These are phyloP conservation scores for Dalbergia oliveri DNA, from an alignment of 306 rosid species.

Conservation along the genomic window DNA sequence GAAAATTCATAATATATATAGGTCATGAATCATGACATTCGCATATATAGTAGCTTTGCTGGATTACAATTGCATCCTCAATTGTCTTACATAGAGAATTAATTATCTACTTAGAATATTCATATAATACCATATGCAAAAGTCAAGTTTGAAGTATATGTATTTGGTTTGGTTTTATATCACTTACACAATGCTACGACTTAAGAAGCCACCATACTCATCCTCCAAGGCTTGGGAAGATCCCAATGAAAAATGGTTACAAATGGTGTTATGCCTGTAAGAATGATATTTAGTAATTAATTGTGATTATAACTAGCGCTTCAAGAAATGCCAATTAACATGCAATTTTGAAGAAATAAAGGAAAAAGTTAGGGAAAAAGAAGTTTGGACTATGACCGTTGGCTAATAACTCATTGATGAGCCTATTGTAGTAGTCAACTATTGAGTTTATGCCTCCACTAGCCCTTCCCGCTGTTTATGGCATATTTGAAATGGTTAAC, in stretches of 20 bases:
- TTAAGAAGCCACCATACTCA: slow-evolving; percentile 65
- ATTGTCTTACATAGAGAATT: too few relatives aligned
- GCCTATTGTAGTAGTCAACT: slow-evolving; percentile 61
- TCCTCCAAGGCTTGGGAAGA: slow-evolving; percentile 69
- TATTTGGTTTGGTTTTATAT: neutral
- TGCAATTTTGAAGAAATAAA: too few relatives aligned
- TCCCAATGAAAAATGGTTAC: slow-evolving; percentile 77
- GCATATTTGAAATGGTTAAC: neutral
- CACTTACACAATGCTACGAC: slow-evolving; percentile 56
- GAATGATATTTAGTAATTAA: neutral
- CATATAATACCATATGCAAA: too few relatives aligned
- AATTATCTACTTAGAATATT: too few relatives aligned
- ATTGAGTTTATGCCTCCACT: slow-evolving; percentile 63
- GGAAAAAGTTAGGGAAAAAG: neutral
- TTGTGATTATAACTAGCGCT: neutral
- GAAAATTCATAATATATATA: neutral
- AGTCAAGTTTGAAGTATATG: too few relatives aligned
- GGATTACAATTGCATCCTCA: too few relatives aligned
- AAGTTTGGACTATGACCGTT: slow-evolving; percentile 49
- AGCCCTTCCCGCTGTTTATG: slow-evolving; percentile 54
- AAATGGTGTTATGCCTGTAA: slow-evolving; percentile 52
- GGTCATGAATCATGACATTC: neutral
- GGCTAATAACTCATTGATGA: slow-evolving; percentile 59
- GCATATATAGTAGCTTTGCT: too few relatives aligned
- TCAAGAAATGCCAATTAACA: too few relatives aligned